These are phyloP conservation scores for Hanseniaspora sp. DNA, from an alignment of 1,139 yeast species.

Conservation along the genomic window DNA sequence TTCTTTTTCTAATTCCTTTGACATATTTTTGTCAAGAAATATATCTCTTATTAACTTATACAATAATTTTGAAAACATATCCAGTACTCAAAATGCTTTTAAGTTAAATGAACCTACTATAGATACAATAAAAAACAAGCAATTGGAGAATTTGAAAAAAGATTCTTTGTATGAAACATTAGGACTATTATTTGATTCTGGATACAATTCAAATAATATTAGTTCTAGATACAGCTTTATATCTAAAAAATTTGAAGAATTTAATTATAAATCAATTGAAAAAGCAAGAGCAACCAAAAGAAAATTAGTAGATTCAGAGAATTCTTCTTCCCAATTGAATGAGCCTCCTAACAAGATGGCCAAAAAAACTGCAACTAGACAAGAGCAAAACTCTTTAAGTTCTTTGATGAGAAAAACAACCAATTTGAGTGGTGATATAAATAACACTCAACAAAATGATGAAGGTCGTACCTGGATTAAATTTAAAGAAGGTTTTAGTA, in stretches of 20 bases:
- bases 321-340: not conserved
- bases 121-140: not conserved
- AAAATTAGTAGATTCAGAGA: not conserved
- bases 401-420: not conserved
- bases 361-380: not conserved
- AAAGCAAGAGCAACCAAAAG: not conserved
- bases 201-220: not conserved
- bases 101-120: not conserved
- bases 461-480: constrained; percentile 68
- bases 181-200: not conserved
- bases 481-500: constrained; percentile 85
- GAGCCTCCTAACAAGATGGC: not conserved
- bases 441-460: constrained; percentile 17
- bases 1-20: not conserved
- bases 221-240: not conserved
- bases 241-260: constrained; percentile 8
- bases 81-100: not conserved
- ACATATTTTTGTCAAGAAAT: not conserved
- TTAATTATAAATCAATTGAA: not conserved
- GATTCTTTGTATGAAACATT: not conserved
- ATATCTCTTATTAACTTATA: not conserved
- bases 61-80: constrained; percentile 5
- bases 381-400: not conserved
- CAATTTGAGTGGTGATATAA: not conserved
- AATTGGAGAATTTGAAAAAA: not conserved